A percentile compares a stretch with the other conserved stretches of the same genome.
Conservation (phyloP, 768 basidiomycete species). For the Artomyces pyxidatus region DNA sequence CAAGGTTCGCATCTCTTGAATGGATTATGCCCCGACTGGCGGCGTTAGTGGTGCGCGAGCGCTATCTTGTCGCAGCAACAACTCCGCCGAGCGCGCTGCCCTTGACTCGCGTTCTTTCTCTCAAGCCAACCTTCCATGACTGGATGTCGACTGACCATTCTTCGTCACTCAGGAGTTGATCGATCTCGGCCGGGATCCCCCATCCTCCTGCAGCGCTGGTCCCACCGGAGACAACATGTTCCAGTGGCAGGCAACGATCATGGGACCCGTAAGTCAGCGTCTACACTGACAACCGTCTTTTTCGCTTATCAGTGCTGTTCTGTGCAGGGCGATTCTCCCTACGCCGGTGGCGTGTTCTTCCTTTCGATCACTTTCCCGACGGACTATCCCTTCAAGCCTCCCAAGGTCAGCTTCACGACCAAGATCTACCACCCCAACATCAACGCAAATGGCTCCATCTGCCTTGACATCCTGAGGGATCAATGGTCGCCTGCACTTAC, state of each 20-base stretch:
- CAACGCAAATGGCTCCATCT: conserved; percentile 99
- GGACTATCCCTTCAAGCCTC: conserved; percentile 99
- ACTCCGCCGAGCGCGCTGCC: not conserved
- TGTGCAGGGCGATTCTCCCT: conserved; percentile 87
- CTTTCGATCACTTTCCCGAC: conserved; percentile 88
- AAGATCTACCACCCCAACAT: conserved; percentile 98
- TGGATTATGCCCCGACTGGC: too few relatives aligned
- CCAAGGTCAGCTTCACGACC: conserved; percentile 98
- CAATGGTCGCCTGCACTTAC: conserved; percentile 99
- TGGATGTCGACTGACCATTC: not conserved
- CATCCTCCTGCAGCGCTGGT: conserved; percentile 98
- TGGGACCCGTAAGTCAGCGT: conserved; percentile 82
- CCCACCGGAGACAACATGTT: conserved; percentile 98
- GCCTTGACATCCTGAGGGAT: conserved; percentile 95
- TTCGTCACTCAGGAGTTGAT: conserved; percentile 79
- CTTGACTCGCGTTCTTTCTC: conserved; percentile 6
- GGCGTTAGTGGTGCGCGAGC: conserved; percentile 3
- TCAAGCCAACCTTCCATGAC: too few relatives aligned
- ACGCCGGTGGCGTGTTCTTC: conserved; percentile 99
- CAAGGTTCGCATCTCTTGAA: conserved; percentile 87
- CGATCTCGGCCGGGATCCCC: conserved; percentile 99
- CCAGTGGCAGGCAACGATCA: conserved; percentile 99
- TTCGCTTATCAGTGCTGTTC: conserved; percentile 20
- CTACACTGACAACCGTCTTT: not conserved
- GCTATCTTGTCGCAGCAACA: not conserved